phyloP scores from a whole-genome alignment of 176 grass and related monocot genomes.

The Zoysia japonica region DNA sequence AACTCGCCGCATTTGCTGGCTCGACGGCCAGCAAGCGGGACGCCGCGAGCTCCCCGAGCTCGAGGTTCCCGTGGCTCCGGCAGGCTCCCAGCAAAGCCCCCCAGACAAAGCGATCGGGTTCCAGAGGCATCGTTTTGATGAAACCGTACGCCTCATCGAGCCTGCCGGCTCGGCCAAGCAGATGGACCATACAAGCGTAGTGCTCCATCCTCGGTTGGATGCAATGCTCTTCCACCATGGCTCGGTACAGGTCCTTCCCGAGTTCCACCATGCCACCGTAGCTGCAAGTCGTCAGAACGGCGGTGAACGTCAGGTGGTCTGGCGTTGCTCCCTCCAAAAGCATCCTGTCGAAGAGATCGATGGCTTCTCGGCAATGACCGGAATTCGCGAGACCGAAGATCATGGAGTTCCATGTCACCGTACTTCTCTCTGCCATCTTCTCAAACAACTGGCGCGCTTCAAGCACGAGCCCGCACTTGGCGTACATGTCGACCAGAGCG shows the following conservation, averaged over 20 bases:
- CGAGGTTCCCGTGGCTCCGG: slow-evolving; percentile 59
- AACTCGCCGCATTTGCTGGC: slow-evolving; percentile 44
- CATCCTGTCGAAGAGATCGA: slow-evolving; percentile 55
- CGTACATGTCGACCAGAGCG: slow-evolving; percentile 68
- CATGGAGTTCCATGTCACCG: slow-evolving; percentile 75
- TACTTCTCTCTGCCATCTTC: slow-evolving; percentile 49
- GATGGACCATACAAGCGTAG: slow-evolving; percentile 68
- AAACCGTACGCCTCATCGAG: slow-evolving; percentile 51
- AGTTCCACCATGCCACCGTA: slow-evolving; percentile 58
- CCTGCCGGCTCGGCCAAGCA: slow-evolving; percentile 58
- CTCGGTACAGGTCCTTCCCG: slow-evolving; percentile 45
- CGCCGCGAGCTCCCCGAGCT: slow-evolving; percentile 49
- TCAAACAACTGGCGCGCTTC: slow-evolving; percentile 52
- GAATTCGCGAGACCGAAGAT: slow-evolving; percentile 70
- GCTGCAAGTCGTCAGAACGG: slow-evolving; percentile 58
- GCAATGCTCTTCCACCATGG: slow-evolving; percentile 46
- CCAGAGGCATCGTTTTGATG: slow-evolving; percentile 56
- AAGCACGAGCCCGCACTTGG: slow-evolving; percentile 50
- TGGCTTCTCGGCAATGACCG: slow-evolving; percentile 52
- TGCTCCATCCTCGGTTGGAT: slow-evolving; percentile 66
- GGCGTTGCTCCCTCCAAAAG: background rate
- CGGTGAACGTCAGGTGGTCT: slow-evolving; percentile 68
- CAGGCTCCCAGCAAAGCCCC: slow-evolving; percentile 64
- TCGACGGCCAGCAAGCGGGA: slow-evolving; percentile 45
- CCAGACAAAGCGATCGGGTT: slow-evolving; percentile 70